Evolutionary conservation across 2,329 filamentous ascomycete species (phyloP).

Genomic region (Acrodontium crateriforme): DNA sequence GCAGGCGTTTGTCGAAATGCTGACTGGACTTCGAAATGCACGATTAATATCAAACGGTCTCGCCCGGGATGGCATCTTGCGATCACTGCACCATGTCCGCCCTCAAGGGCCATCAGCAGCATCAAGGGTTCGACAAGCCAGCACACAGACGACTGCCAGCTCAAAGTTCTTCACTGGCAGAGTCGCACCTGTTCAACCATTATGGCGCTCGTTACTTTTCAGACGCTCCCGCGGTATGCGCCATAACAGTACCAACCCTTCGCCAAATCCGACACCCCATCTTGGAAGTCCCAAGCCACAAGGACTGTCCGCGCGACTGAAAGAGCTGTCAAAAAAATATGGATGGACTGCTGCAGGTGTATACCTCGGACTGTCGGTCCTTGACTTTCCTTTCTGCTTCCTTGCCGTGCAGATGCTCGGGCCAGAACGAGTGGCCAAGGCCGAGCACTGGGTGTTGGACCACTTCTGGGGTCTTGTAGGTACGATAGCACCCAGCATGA

Average conservation of each 20-base stretch:
- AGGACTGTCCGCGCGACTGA: constrained; percentile 50
- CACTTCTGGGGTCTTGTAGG: constrained; percentile 46
- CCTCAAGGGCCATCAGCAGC: too few relatives aligned
- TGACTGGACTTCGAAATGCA: too few relatives aligned
- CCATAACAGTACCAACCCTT: constrained; percentile 22
- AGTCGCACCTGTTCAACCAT: constrained; percentile 1
- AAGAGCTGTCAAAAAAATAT: constrained; percentile 79
- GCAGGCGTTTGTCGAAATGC: too few relatives aligned
- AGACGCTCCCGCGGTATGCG: constrained; percentile 16
- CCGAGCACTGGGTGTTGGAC: constrained; percentile 55
- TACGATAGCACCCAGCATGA: constrained; percentile 41
- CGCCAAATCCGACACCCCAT: constrained; percentile 14
- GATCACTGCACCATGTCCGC: too few relatives aligned
- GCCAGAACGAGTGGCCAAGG: constrained; percentile 68
- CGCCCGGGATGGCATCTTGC: too few relatives aligned
- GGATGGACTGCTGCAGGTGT: constrained; percentile 90
- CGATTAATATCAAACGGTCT: too few relatives aligned
- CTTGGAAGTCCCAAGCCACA: constrained; percentile 9
- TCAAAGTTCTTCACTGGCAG: too few relatives aligned
- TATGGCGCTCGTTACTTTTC: constrained; percentile 9
- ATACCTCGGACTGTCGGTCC: constrained; percentile 65
- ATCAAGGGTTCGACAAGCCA: too few relatives aligned
- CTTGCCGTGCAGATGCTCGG: constrained; percentile 70
- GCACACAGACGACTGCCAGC: too few relatives aligned
- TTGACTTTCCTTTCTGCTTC: constrained; percentile 95